Evolutionary conservation across 768 basidiomycete genomes (phyloP).

Genomic region (Mycena vitilis): DNA sequence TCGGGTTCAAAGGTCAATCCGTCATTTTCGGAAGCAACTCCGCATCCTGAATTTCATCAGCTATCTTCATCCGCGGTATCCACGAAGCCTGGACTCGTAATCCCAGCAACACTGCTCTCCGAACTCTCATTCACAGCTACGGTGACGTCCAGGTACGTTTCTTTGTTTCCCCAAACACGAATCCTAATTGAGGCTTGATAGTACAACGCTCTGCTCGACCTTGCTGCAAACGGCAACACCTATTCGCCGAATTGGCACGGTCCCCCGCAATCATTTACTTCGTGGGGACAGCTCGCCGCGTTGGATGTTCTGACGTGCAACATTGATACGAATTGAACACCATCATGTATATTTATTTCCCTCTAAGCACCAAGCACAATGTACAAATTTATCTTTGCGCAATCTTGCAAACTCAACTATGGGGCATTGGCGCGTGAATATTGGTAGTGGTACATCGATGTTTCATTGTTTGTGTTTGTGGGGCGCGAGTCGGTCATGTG

Average conservation of each 20-base stretch:
- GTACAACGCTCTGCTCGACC: conserved; percentile 63
- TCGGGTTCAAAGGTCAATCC: conserved; percentile 63
- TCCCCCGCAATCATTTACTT: conserved; percentile 57
- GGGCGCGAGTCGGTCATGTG: conserved; percentile 10
- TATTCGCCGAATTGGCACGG: conserved; percentile 63
- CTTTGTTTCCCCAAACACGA: not conserved
- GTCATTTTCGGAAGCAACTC: conserved; percentile 1
- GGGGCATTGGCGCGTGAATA: not conserved
- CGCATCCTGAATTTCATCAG: conserved; percentile 33
- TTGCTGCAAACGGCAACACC: conserved; percentile 55
- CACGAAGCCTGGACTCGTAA: conserved; percentile 58
- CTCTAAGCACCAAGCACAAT: not conserved
- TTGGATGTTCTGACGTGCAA: conserved; percentile 56
- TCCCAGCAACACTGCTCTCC: conserved; percentile 49
- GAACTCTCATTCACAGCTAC: conserved; percentile 59
- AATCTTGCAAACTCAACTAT: no score
- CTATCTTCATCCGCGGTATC: conserved; percentile 60
- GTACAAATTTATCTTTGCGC: no score
- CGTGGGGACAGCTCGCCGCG: conserved; percentile 63
- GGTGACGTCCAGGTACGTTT: conserved; percentile 46
- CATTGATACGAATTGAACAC: conserved; percentile 49
- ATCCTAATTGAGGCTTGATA: conserved; percentile 29
- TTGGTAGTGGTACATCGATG: no score
- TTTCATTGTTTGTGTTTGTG: no score
- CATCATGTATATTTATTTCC: no score